Base-by-base conservation (phyloP, 2,329 filamentous ascomycete species). In the Monosporascus sp. region DNA sequence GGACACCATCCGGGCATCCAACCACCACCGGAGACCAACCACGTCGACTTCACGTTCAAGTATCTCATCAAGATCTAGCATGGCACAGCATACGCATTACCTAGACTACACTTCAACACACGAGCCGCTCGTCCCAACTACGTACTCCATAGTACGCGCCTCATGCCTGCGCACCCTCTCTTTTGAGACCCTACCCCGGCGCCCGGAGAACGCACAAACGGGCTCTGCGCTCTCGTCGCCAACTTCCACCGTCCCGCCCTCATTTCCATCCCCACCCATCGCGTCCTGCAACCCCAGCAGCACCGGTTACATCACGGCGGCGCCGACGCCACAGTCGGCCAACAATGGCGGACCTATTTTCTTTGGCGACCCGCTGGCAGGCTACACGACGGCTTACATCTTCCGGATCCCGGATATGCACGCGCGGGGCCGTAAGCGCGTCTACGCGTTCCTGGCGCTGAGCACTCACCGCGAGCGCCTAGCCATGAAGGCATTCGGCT, bases 351-450 rank as follows among this genome's bases (percentile, higher is more conserved):
- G 84, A 0, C 83, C 85, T 31, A 85, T 88, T 51, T 86, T 88
- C 66, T 87, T 88, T 55, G 85, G 85, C 31, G 85, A 88, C 62
- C 77, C 82, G 1, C 66, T 79, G 0, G 79, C 84, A 1, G 85
- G 85, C 31, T 87, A 86, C 68, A 88, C 85, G 0, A 88, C 84
- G 0, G 85, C 84, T 16, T 87, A 86, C 67, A 85, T 87, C 58
- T 88, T 88, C 63, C 84, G 85, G 26, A 85, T 88, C 43, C 81
- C 84, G 7, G 85, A 88, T 63, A 74, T 86, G 37, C 84, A 86
- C 58, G 85, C 85, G 16, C 81, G 85, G 14, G 85, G 85, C 5
- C 81, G 86, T 60, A 84, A 85, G 68, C 79, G 85, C n/a, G 81
- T 87, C 14, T 88, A 88, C 63, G 85, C 85, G 11, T 82, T 88